Evolutionary conservation across 1,284 basidiomycete genomes (phyloP), one percentile per base, ranked within the genome.

Genomic region (Puccinia novopanici): DNA sequence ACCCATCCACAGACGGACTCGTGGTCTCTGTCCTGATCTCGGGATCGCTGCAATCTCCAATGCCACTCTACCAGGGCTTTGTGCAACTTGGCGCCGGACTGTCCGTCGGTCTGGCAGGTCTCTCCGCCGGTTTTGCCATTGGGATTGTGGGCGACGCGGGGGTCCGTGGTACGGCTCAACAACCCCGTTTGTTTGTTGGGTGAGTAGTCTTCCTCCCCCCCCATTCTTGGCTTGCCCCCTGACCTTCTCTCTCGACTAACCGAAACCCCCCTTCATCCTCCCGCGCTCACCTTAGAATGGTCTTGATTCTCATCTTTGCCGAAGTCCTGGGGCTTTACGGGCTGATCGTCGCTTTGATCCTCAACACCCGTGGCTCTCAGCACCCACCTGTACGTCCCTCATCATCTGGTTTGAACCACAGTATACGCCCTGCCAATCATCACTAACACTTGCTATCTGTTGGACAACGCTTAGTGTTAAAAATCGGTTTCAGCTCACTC

Each of bases 121-220:
- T 87, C 17, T 84, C 86, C 19, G 87, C 87, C 63, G 87, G 87
- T 27, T 87, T 87, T 82, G 87, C 87, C 40, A 84, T 87, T 78
- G 87, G 87, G 55, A 87, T 87, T 81, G 87, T 87, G 30, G 87
- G 87, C 82, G 87, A 87, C 75, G 87, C 87, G 5, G 87, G 87
- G 84, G 87, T 87, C 17, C 82, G 87, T 61, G 87, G 87, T 81
- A 87, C 87, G 13, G 87, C 87, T 45, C 87, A 87, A 83, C 87
- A 87, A 84, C 82, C 76, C 6, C 83, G 86, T 71, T 83, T 86
- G 37, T 87, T 86, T 83, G 86, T 86, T 75, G 86, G 86, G 81
- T 70, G 52, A 63, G 74, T 27, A 37, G 2, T n/a, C 17, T 22
- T 22, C 13, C 22, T 30, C n/a, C n/a, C n/a, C n/a, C n/a, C n/a